Conservation (phyloP, 495 filamentous ascomycete species). For the Echria macrotheca region DNA sequence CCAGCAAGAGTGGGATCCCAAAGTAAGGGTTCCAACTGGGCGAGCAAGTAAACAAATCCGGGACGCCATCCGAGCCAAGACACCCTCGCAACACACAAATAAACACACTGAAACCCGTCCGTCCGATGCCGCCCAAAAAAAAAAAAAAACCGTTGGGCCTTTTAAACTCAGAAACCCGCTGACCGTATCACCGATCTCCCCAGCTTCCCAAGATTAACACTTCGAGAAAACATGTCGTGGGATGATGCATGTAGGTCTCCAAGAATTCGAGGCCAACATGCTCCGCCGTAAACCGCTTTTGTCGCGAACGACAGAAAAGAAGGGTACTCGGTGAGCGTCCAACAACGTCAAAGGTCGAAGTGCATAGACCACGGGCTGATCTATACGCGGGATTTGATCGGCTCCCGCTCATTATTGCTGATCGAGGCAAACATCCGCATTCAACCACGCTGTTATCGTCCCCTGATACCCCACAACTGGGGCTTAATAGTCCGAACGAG, state of each 20-base stretch:
- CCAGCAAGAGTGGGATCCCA: conserved; percentile 7
- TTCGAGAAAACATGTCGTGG: conserved; percentile 15
- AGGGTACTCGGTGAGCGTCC: no score
- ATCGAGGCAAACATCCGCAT: conserved; percentile 22
- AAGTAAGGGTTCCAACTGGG: not conserved
- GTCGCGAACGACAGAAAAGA: no score
- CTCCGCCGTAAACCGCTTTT: no score
- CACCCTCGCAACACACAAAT: conserved; percentile 26
- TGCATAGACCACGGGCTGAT: no score
- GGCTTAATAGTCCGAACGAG: conserved; percentile 2
- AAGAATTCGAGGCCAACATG: conserved; percentile 16
- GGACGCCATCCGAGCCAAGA: conserved; percentile 18
- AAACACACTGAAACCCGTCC: conserved; percentile 15
- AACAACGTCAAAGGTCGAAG: no score
- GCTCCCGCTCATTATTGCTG: conserved; percentile 21
- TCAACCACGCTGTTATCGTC: conserved; percentile 28
- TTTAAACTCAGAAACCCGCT: no score
- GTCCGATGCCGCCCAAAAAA: conserved; percentile 20
- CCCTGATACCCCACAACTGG: conserved; percentile 22
- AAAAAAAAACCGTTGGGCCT: no score
- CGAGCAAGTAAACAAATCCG: conserved; percentile 12
- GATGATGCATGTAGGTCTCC: conserved; percentile 8
- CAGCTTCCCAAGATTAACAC: conserved; percentile 4
- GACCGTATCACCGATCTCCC: no score
- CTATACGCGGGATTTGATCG: no score